Base-by-base conservation (phyloP, 257 asterid species). In the Plectranthus barbatus region DNA sequence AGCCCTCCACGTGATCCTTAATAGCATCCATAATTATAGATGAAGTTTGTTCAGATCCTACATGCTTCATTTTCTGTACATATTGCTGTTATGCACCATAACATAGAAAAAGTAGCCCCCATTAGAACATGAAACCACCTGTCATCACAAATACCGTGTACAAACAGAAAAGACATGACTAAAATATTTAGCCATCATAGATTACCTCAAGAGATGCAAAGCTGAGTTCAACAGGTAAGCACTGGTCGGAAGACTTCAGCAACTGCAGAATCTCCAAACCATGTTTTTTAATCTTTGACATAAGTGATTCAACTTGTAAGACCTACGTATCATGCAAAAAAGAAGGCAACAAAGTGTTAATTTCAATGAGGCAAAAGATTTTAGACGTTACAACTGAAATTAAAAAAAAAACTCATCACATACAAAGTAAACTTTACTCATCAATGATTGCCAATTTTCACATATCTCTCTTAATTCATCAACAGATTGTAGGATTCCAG, bases 381-480 rank as follows among this genome's bases (percentile, higher is more conserved):
- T 31, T 60, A n/a, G 20, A 66, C 29, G 14, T 55, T 33, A 42
- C 41, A 36, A 67, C 23, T 21, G 17, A 17, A n/a, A 56, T 29
- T 26, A 7, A 12, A 4, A 11, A 42, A 48, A 46, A 20, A 9
- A 42, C 50, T 17, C 36, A 50, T 65, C 68, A 83, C 97, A 4
- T 83, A 90, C 97, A 78, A 84, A 86, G 81, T 83, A 84, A 60
- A 84, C 68, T 84, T 86, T 90, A 77, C 95, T 90, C 95, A 80
- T 86, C 72, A 90, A 67, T 49, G 86, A 83, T 50, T 81, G 84
- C 88, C 89, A 83, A 70, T 60, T 79, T 53, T 77, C 87, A 64
- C 82, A 84, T 44, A 80, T 78, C 60, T 84, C 86, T 69, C 76
- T 81, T 72, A 85, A 70, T 44, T 84, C 94, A 67, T 81, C 87